Base-by-base conservation (phyloP, 2,329 filamentous ascomycete species). In the Simplicillium aogashimaense region DNA sequence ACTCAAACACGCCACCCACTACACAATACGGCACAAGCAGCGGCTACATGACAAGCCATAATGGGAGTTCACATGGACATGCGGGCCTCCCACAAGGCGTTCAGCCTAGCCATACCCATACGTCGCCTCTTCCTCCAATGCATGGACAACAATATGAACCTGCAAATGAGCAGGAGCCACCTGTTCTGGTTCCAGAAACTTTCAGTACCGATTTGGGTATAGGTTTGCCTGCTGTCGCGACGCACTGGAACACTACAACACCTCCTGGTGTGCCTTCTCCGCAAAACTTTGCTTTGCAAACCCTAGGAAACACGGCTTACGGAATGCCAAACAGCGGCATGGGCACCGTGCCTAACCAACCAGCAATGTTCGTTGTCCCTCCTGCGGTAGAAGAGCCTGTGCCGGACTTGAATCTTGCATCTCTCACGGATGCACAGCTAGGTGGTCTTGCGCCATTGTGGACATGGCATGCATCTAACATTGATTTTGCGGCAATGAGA, bases 401-500 rank as follows among this genome's bases (percentile, higher is more conserved):
- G 3, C 37, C 41, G 8, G 39, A 37, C 7, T 48, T 52, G 15
- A 45, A 50, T 31, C 43, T 52, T 2, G 35, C 50, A 33, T 50
- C 47, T n/a, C 38, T 52, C 4, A 48, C 50, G n/a, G 42, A 48
- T 7, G 43, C 41, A 2, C 44, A 52, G 32, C 41, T 52, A 13
- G 50, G 50, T 10, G 48, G 48, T 12, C 44, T 52, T 3, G 50
- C 50, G 8, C 50, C 50, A 2, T 37, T 52, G 2, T 52, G 50
- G 50, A 45, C 18, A 20, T 52, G 50, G 50, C 50, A 52, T 34
- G 50, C 48, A 18, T 44, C 35, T 31, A 52, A 52, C 16, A 16
- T 52, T 16, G 39, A 46, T 28, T 42, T 47, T 36, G 36, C 35
- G 14, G 40, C 35, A 17, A 39, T 40, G 31, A 15, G 30, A 15